These are phyloP conservation scores for Acorus calamus DNA, from an alignment of 106 monocot genomes.

Conservation along the genomic window DNA sequence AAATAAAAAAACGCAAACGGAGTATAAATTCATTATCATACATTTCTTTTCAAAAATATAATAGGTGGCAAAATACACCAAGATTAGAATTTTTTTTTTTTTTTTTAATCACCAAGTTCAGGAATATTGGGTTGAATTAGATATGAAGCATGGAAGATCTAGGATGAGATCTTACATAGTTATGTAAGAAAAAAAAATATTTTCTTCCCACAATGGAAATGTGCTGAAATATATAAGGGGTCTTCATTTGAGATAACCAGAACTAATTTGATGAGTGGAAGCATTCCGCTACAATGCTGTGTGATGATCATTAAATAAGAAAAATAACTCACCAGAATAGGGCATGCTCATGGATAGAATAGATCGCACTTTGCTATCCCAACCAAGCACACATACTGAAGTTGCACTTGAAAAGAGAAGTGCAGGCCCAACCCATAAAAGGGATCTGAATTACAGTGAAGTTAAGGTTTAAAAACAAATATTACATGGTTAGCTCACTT, in stretches of 20 bases:
- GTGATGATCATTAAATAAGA: neutral
- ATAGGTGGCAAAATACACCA: no score
- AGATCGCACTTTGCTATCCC: slow-evolving; percentile 84
- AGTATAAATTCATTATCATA: no score
- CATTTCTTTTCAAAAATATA: no score
- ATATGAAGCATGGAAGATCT: no score
- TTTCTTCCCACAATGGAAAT: neutral
- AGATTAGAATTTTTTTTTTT: no score
- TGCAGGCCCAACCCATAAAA: slow-evolving; percentile 92
- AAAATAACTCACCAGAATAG: slow-evolving; percentile 40
- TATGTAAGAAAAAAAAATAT: no score
- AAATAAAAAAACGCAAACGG: no score
- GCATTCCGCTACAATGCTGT: neutral
- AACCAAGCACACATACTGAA: slow-evolving; percentile 82
- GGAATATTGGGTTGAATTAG: no score
- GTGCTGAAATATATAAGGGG: neutral
- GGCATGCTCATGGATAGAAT: slow-evolving; percentile 84
- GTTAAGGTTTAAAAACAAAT: slow-evolving; percentile 40
- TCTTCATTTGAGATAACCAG: no score
- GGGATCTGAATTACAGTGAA: slow-evolving; percentile 66
- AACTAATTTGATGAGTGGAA: neutral
- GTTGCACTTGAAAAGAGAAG: slow-evolving; percentile 94
- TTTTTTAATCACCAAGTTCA: no score
- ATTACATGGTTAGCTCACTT: neutral
- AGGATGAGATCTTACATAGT: no score